phyloP scores from a whole-genome alignment of 1,284 basidiomycete species.

The Cutaneotrichosporon arboriforme region DNA sequence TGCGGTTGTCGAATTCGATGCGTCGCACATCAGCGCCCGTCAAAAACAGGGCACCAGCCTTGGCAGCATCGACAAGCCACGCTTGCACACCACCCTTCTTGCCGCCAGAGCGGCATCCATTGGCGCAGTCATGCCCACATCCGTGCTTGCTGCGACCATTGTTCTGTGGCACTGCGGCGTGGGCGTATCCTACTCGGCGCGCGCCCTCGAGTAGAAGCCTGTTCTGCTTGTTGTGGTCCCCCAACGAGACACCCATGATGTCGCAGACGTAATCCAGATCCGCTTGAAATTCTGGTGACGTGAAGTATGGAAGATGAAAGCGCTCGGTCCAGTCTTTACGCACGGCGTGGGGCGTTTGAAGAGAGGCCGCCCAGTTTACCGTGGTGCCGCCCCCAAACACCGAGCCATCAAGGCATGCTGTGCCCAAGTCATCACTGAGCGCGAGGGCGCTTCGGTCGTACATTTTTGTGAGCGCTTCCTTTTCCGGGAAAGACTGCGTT shows the following conservation, averaged over 20 bases:
- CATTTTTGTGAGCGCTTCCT: constrained; percentile 41
- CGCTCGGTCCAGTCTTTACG: constrained; percentile 9
- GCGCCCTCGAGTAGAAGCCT: constrained; percentile 25
- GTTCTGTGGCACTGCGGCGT: constrained; percentile 23
- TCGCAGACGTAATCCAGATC: constrained; percentile 6
- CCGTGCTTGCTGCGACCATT: constrained; percentile 4
- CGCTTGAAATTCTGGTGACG: constrained; percentile 5
- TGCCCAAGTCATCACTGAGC: constrained; percentile 43
- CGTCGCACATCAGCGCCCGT: constrained; percentile 36
- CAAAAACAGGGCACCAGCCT: constrained; percentile 16
- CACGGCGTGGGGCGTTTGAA: constrained; percentile 18
- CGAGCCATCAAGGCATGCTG: constrained; percentile 47
- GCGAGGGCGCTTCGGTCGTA: constrained; percentile 48
- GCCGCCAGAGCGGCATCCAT: constrained; percentile 17
- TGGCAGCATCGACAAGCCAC: constrained; percentile 23
- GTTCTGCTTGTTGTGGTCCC: constrained; percentile 24
- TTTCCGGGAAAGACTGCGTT: constrained; percentile 41
- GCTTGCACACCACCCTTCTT: constrained; percentile 22
- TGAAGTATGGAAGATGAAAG: constrained; percentile 9
- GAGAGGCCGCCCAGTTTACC: constrained; percentile 52
- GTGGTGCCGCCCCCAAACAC: constrained; percentile 51
- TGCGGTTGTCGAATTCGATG: constrained; percentile 37
- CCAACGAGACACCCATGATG: constrained; percentile 14
- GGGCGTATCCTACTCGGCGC: constrained; percentile 18
- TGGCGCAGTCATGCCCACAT: constrained; percentile 15